phyloP scores from a whole-genome alignment of 768 basidiomycete genomes.

The Tylopilus balloui region DNA sequence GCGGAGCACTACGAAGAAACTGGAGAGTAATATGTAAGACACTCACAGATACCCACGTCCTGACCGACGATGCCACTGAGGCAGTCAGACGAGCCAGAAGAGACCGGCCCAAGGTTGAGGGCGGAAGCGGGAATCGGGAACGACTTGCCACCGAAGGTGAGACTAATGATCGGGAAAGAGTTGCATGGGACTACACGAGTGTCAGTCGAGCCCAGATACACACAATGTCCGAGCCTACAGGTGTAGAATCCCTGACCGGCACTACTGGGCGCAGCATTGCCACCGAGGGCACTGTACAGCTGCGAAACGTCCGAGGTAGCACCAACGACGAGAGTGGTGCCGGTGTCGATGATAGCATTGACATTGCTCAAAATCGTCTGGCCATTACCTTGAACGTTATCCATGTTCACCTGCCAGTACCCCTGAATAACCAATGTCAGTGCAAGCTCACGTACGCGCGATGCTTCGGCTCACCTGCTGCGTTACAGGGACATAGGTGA shows the following conservation, averaged over 20 bases:
- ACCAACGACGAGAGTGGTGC: slow-evolving; percentile 9
- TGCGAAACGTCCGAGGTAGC: not conserved
- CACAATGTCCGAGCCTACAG: slow-evolving; percentile 5
- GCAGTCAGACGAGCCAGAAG: slow-evolving; percentile 24
- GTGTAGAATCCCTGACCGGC: slow-evolving; percentile 30
- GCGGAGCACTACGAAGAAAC: not conserved
- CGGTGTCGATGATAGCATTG: slow-evolving; percentile 17
- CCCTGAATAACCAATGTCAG: slow-evolving; percentile 3
- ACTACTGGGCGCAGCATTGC: slow-evolving; percentile 11
- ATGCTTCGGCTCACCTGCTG: slow-evolving; percentile 10
- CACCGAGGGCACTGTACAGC: not conserved
- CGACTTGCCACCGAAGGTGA: slow-evolving; percentile 35
- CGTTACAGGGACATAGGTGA: slow-evolving; percentile 32
- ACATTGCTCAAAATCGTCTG: not conserved
- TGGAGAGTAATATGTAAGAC: not conserved
- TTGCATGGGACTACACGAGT: slow-evolving; percentile 26
- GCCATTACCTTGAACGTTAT: not conserved
- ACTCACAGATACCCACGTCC: slow-evolving; percentile 6
- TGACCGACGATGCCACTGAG: slow-evolving; percentile 27
- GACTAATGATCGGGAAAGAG: slow-evolving; percentile 23
- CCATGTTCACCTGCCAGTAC: slow-evolving; percentile 12
- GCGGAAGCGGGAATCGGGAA: slow-evolving; percentile 30
- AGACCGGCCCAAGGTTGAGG: slow-evolving; percentile 37
- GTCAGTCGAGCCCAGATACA: not conserved
- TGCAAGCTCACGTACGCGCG: not conserved